Base-by-base conservation (phyloP, 768 basidiomycete species). In the Kwoniella sp. region DNA sequence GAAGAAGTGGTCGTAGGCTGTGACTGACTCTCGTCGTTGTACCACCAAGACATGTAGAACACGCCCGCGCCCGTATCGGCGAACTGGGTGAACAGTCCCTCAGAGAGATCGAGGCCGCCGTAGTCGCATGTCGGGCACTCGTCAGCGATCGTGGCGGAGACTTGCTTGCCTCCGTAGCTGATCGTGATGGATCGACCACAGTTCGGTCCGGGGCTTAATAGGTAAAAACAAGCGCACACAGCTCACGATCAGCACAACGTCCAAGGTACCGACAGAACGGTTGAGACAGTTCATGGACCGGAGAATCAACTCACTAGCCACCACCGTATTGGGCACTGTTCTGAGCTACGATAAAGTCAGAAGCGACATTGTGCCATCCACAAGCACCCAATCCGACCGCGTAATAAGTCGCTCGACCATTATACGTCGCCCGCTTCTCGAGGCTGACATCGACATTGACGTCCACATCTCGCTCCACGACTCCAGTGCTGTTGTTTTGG, bases 101-200 rank as follows among this genome's bases (percentile, higher is more conserved):
- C 73, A 28, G 87, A 87, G 61, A 91, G 82, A 81, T 92, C 91
- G 28, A 91, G 84, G 47, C 86, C 90, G 28, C 84, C 85, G 34
- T 76, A 84, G 26, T 86, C 86, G 75, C 90, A 92, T 22, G 84
- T 85, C 51, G 86, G 86, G 76, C 90, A 90, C 86, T 89, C 67
- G 78, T 91, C 90, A 81, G 84, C 83, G 72, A 92, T 86, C 1
- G 68, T 78, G 3, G 90, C 90, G 0, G 60, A 61, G 12, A 86
- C 82, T 1, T 85, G 85, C 75, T 86, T 87, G 63, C 89, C 89
- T 38, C 83, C 82, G 72, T 83, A 87, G 4, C 82, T 81, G 80
- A 92, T 87, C 11, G 84, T 85, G 69, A 92, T 88, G 22, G 68
- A 72, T 73, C 85, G 81, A 75, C 85, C 85, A 79, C 91, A 92